A percentile compares a stretch with the other conserved stretches of the same genome.
Evolutionary conservation across 2,329 filamentous ascomycete genomes (phyloP).

Genomic region (Paramyrothecium sp.): DNA sequence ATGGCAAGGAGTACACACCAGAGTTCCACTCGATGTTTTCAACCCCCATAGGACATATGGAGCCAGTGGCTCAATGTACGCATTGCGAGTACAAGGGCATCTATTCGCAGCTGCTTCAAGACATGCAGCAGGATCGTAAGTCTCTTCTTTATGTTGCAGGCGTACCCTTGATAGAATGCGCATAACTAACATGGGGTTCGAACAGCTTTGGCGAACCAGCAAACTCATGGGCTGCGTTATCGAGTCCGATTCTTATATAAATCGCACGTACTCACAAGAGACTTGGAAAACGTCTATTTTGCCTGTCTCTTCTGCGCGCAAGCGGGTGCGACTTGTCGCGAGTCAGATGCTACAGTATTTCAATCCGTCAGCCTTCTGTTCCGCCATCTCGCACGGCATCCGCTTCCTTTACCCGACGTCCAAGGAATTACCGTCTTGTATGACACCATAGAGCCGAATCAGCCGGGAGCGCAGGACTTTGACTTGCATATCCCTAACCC

Average conservation of each 20-base stretch:
- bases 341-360: conserved; percentile 42
- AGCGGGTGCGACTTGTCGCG: conserved; percentile 29
- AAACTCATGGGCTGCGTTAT: conserved; percentile 31
- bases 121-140: conserved; percentile 26
- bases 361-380: conserved; percentile 32
- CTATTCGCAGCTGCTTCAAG: conserved; percentile 27
- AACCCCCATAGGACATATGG: conserved; percentile 12
- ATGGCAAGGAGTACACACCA: conserved; percentile 2
- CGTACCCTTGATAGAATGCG: neutral
- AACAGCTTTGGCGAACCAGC: conserved; percentile 30
- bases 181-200: neutral
- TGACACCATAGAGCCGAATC: conserved; percentile 20
- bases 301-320: conserved; percentile 27
- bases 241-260: conserved; percentile 41
- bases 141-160: neutral
- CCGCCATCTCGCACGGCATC: conserved; percentile 36
- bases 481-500: conserved; percentile 35
- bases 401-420: conserved; percentile 36
- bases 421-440: conserved; percentile 36
- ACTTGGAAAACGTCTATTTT: conserved; percentile 31
- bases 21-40: conserved; percentile 10
- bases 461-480: conserved; percentile 23
- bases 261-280: conserved; percentile 33
- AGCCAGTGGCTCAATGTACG: conserved; percentile 18
- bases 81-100: conserved; percentile 21